Conservation (phyloP, 176 grass and related monocot species). For the Sorghum bicolor region DNA sequence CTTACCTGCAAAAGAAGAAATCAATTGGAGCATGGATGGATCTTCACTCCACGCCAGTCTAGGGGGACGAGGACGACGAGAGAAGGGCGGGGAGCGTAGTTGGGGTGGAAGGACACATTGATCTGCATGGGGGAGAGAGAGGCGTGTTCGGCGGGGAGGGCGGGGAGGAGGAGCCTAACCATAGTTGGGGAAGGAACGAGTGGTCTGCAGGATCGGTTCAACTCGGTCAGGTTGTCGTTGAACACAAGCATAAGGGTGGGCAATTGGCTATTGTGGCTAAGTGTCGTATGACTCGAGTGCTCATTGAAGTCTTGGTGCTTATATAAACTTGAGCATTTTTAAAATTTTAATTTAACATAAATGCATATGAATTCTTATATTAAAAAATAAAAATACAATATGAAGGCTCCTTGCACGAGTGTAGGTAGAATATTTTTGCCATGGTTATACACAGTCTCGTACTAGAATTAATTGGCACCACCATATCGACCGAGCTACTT, state of each 20-base stretch:
- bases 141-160: neutral
- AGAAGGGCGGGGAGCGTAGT: neutral
- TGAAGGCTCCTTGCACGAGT: too few relatives aligned
- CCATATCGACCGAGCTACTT: too few relatives aligned
- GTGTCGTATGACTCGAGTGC: neutral
- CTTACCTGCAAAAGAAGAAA: constrained; percentile 8
- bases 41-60: constrained; percentile 5
- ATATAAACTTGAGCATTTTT: neutral
- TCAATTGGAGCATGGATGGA: neutral
- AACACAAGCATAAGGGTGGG: neutral
- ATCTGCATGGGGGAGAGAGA: constrained; percentile 12
- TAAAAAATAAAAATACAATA: neutral
- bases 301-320: neutral
- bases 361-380: too few relatives aligned
- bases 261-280: too few relatives aligned
- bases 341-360: neutral
- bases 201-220: neutral
- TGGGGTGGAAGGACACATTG: neutral
- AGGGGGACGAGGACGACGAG: neutral
- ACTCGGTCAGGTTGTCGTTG: neutral
- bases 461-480: too few relatives aligned
- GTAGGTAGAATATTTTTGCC: too few relatives aligned
- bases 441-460: too few relatives aligned
- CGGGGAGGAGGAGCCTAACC: neutral
- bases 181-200: neutral